A percentile compares a stretch with the other conserved stretches of the same genome.
phyloP scores from a whole-genome alignment of 2,329 filamentous ascomycete species.

The Cercospora sojina region DNA sequence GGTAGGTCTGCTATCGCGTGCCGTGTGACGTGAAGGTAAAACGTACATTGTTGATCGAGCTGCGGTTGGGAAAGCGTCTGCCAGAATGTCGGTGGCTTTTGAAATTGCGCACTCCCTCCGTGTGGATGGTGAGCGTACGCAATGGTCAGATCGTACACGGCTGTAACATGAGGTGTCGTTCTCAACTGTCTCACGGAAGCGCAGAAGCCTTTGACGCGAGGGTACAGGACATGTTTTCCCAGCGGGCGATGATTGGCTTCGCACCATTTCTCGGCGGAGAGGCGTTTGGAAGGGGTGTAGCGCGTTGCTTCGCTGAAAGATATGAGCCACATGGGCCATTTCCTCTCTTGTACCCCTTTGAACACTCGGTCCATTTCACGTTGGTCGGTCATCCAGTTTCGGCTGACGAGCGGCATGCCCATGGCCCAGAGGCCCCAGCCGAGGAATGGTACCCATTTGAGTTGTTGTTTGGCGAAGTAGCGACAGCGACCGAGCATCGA shows the following conservation, averaged over 20 bases:
- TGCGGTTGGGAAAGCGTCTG: slow-evolving; percentile 33
- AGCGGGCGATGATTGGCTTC: slow-evolving; percentile 51
- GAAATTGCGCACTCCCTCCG: slow-evolving; percentile 29
- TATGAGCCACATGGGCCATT: slow-evolving; percentile 63
- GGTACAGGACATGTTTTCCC: slow-evolving; percentile 60
- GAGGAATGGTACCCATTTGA: slow-evolving; percentile 60
- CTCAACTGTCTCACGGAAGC: slow-evolving; percentile 57
- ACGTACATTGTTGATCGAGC: slow-evolving; percentile 32
- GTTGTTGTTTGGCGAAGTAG: slow-evolving; percentile 62
- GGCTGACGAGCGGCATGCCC: slow-evolving; percentile 63
- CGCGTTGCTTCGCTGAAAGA: slow-evolving; percentile 65
- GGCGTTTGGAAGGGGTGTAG: slow-evolving; percentile 56
- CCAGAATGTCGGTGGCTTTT: slow-evolving; percentile 37
- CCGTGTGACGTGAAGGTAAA: slow-evolving; percentile 39
- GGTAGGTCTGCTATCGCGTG: slow-evolving; percentile 35
- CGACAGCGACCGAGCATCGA: slow-evolving; percentile 62
- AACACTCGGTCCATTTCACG: slow-evolving; percentile 59
- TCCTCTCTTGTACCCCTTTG: slow-evolving; percentile 51
- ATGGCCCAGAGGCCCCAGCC: slow-evolving; percentile 66
- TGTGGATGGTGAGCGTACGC: slow-evolving; percentile 35
- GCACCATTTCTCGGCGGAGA: slow-evolving; percentile 55
- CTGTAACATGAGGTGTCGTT: slow-evolving; percentile 36
- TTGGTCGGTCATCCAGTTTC: slow-evolving; percentile 59
- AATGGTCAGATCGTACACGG: slow-evolving; percentile 44
- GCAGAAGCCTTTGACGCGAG: slow-evolving; percentile 61